These are phyloP conservation scores for Tolypocladium nubicola DNA, from an alignment of 2,329 filamentous ascomycete genomes.

Conservation along the genomic window DNA sequence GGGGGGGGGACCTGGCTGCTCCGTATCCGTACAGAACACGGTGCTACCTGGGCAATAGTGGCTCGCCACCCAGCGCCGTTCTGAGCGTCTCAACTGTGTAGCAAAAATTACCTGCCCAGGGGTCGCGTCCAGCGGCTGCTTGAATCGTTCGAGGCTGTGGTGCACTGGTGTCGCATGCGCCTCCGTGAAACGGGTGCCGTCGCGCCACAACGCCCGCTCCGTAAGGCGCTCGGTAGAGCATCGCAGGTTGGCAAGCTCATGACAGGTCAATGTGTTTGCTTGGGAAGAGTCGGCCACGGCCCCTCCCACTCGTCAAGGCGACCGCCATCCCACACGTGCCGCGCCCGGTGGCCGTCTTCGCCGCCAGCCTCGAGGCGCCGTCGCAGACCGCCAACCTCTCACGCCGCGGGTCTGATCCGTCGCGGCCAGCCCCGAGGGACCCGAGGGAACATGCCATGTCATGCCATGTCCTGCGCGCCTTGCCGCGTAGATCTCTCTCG, in stretches of 20 bases:
- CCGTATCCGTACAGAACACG: too few species aligned
- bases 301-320: background rate
- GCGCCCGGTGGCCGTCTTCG: background rate
- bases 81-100: background rate
- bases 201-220: background rate
- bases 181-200: slow-evolving; percentile 6
- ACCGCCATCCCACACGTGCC: background rate
- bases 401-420: background rate
- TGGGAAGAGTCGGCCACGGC: background rate
- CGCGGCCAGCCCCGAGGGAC: background rate
- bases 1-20: background rate
- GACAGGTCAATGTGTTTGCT: background rate
- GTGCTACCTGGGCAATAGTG: background rate
- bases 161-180: background rate
- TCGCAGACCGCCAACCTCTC: background rate
- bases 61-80: background rate
- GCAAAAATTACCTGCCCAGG: background rate
- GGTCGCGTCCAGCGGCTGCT: background rate
- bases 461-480: background rate
- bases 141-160: background rate
- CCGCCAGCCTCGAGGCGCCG: background rate
- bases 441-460: background rate
- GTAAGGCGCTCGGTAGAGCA: background rate
- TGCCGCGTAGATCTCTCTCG: background rate
- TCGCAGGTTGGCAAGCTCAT: background rate